Conservation (phyloP, 176 grass and related monocot species). For the Triticum dicoccoides region DNA sequence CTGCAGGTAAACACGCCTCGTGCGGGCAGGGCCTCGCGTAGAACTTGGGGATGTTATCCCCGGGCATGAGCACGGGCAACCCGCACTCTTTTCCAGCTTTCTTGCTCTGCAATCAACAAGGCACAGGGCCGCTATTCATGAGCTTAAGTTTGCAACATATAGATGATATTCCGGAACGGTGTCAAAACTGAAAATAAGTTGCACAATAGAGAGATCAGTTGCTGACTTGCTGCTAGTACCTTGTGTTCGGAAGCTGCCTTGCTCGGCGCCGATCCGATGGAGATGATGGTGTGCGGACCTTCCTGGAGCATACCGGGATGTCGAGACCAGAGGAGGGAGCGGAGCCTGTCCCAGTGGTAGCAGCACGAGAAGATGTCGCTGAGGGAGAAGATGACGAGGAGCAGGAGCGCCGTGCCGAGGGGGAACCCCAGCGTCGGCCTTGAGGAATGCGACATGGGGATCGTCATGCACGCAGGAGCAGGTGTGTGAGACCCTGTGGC, state of each 20-base stretch:
- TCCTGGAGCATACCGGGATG: slow-evolving; percentile 29
- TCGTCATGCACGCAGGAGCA: too few relatives aligned
- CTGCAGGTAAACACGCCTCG: slow-evolving; percentile 18
- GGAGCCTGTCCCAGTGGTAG: slow-evolving; percentile 97
- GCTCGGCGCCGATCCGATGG: slow-evolving; percentile 13
- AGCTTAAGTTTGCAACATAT: not conserved
- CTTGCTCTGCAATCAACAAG: slow-evolving; percentile 37
- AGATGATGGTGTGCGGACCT: slow-evolving; percentile 27
- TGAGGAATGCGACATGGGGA: too few relatives aligned
- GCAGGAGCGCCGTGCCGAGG: slow-evolving; percentile 70
- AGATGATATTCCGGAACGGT: not conserved
- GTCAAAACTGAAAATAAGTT: not conserved
- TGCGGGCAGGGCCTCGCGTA: slow-evolving; percentile 79
- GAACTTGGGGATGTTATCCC: slow-evolving; percentile 76
- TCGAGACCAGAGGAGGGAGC: slow-evolving; percentile 42
- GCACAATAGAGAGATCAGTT: not conserved
- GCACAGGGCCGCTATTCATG: not conserved
- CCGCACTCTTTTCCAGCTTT: slow-evolving; percentile 48
- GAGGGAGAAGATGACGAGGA: slow-evolving; percentile 85
- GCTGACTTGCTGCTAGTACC: slow-evolving; percentile 22
- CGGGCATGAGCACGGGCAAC: slow-evolving; percentile 85
- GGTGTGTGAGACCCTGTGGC: too few relatives aligned
- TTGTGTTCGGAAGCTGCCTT: slow-evolving; percentile 41
- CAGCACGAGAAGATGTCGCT: slow-evolving; percentile 82
- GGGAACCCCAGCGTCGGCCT: slow-evolving; percentile 53